Base-by-base conservation (phyloP, 306 rosid species). In the Lathyrus tuberosus region DNA sequence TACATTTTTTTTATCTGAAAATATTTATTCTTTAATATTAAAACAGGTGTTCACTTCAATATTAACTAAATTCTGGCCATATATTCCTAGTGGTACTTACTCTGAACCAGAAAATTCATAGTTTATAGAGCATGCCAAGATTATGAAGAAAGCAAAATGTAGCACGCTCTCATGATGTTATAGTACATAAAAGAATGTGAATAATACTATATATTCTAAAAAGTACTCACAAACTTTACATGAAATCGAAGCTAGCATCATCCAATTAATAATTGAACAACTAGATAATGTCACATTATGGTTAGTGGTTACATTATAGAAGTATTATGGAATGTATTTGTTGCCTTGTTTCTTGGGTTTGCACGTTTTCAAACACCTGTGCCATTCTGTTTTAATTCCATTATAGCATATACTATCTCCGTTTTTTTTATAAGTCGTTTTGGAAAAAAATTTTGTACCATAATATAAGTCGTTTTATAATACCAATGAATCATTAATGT, bases 291-390 rank as follows among this genome's bases (percentile, higher is more conserved):
- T 43, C 10, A 68, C 52, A 58, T 42, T 68, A 69, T 74, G 79
- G 54, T 62, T 74, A 10, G 62, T 74, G 79, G 54, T 62, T 74
- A 10, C 68, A 79, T 53, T 74, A 74, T 74, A 68, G 1, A 46
- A 79, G 9, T 54, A 62, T 33, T 60, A 73, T 74, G 83, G 83
- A 79, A 79, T 79, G 83, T 73, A 68, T 79, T 44, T 17, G 72
- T 53, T 68, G 57, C 83, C 76, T 74, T 73, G 79, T 79, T 53
- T 74, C 76, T 52, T 68, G 83, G 79, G 76, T 62, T 73, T 42
- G 76, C 83, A 79, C 79, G 79, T 79, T 73, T 33, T 62, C 28
- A 43, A 53, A 61, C 72, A 69, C 79, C 46, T 62, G 68, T 62
- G 14, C 26, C 57, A 53, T 68, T 73, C 62, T 73, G 47, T 24